Evolutionary conservation across 1,139 yeast genomes (phyloP).

Genomic region (Geotrichum citri-aurantii): DNA sequence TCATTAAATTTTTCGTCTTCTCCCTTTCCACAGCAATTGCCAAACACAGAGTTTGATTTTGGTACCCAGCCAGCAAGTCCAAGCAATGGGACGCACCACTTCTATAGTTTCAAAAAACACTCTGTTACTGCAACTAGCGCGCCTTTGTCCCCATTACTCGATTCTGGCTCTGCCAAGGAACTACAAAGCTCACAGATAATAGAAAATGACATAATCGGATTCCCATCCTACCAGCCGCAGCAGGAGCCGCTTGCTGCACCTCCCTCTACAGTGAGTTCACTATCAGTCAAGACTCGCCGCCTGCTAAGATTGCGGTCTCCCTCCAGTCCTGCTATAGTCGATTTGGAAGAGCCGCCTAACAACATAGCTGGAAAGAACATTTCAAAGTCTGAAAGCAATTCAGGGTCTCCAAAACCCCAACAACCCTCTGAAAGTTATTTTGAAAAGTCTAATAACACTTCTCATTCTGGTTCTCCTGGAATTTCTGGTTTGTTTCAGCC

Average conservation of each 20-base stretch:
- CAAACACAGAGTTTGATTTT: not conserved
- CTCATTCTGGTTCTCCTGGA: conserved; percentile 45
- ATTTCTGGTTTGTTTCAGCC: conserved; percentile 30
- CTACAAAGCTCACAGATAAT: conserved; percentile 4
- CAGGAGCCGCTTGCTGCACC: not conserved
- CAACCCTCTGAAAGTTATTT: conserved; percentile 33
- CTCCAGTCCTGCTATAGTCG: conserved; percentile 31
- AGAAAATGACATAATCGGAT: conserved; percentile 12
- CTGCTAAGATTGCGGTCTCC: conserved; percentile 40
- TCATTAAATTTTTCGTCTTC: not conserved
- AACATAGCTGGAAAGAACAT: not conserved
- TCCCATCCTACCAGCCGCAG: conserved; percentile 11
- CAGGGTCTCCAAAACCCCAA: not conserved
- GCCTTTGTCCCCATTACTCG: not conserved
- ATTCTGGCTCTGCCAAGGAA: not conserved
- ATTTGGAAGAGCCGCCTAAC: not conserved
- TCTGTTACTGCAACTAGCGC: not conserved
- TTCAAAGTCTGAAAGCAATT: not conserved
- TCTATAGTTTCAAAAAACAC: not conserved
- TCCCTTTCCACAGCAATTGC: not conserved
- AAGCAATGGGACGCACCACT: not conserved
- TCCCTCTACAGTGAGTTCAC: conserved; percentile 3
- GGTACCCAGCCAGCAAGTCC: not conserved
- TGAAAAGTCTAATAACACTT: conserved; percentile 43
- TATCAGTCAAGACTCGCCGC: conserved; percentile 20